Conservation (phyloP, 805 yeast species). For the Kodamaea kaohsiungensis region DNA sequence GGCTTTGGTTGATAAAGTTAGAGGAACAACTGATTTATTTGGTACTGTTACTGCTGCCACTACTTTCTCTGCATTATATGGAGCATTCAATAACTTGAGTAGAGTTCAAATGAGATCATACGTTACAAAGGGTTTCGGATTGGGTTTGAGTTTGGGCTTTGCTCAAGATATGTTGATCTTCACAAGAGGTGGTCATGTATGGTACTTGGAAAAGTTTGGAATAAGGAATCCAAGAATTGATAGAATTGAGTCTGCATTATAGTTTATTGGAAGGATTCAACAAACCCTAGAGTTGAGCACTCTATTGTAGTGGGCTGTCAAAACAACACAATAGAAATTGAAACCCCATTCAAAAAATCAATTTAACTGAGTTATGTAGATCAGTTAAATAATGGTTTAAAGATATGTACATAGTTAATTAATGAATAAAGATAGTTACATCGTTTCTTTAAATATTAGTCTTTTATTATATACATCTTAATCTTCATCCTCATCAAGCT, state of each 20-base stretch:
- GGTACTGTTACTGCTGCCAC: conserved; percentile 63
- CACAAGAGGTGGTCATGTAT: conserved; percentile 59
- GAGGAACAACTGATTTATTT: conserved; percentile 55
- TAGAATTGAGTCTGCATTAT: neutral
- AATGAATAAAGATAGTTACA: no score
- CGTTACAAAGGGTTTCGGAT: conserved; percentile 51
- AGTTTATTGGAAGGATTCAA: no score
- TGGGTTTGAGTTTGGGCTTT: conserved; percentile 65
- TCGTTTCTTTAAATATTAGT: no score
- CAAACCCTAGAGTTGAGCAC: no score
- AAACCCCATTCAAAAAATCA: no score
- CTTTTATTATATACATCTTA: neutral
- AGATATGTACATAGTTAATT: neutral
- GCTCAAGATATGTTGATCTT: conserved; percentile 64
- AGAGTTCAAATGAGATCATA: conserved; percentile 42
- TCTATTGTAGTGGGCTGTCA: no score
- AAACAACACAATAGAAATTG: no score
- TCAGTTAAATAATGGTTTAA: neutral
- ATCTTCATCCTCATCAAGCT: conserved; percentile 62
- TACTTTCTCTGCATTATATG: conserved; percentile 52
- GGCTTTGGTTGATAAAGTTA: conserved; percentile 55
- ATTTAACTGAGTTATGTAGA: no score
- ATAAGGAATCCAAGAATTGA: conserved; percentile 16
- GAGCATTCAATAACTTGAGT: conserved; percentile 45
- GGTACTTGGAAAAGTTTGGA: conserved; percentile 53